Percentiles rank a stretch among this genome's conserved stretches.
These are phyloP conservation scores for Linaria vulgaris DNA, from an alignment of 257 asterid genomes.

Conservation along the genomic window DNA sequence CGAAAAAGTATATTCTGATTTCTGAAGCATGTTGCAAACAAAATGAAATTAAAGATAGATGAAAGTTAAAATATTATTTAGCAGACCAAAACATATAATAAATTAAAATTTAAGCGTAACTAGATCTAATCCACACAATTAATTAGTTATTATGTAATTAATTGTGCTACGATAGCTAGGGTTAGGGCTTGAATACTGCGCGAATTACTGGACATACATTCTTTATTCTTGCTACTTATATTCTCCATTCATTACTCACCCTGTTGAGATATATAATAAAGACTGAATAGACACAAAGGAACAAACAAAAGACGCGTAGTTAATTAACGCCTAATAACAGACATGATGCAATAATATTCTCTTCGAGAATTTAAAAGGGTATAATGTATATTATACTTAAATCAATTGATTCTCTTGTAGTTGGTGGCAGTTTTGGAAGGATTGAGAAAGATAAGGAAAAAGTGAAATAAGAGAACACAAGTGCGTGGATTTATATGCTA, in stretches of 20 bases:
- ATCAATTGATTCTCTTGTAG: constrained; percentile 70
- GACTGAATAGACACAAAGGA: constrained; percentile 19
- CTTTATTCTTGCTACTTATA: constrained; percentile 32
- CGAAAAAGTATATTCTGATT: too few species aligned
- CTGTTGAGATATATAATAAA: constrained; percentile 20
- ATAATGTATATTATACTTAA: constrained; percentile 40
- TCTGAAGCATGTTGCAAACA: too few species aligned
- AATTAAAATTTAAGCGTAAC: too few species aligned
- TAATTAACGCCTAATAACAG: constrained; percentile 40
- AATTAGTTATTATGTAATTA: too few species aligned
- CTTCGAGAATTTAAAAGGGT: constrained; percentile 41
- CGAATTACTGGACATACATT: constrained; percentile 32
- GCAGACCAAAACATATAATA: too few species aligned
- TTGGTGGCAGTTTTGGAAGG: constrained; percentile 90
- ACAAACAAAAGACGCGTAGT: constrained; percentile 43
- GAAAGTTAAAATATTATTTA: too few species aligned
- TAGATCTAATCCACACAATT: too few species aligned
- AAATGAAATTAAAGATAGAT: too few species aligned
- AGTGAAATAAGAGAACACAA: constrained; percentile 50
- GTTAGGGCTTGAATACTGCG: constrained; percentile 34
- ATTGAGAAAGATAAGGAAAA: constrained; percentile 50
- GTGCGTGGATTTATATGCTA: constrained; percentile 52
- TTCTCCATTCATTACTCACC: constrained; percentile 27
- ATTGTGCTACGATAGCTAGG: constrained; percentile 31
- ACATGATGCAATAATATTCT: constrained; percentile 67